These are phyloP conservation scores for Plasmodium ovale DNA, from an alignment of 169 alveolate genomes.

Conservation along the genomic window DNA sequence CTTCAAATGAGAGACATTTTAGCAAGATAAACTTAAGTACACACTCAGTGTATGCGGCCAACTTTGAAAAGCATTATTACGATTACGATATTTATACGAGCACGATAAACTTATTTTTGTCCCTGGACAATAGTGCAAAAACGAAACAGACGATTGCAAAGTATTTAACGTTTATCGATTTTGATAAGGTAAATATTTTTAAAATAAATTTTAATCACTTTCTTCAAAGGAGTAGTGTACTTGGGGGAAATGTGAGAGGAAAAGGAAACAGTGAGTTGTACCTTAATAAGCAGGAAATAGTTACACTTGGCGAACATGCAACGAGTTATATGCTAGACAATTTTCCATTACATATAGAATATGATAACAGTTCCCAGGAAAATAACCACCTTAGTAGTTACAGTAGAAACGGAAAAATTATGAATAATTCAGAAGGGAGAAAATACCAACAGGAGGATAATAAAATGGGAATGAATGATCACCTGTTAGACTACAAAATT, in stretches of 20 bases:
- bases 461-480: background rate
- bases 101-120: conserved; percentile 18
- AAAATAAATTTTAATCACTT: conserved; percentile 24
- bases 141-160: conserved; percentile 15
- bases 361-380: background rate
- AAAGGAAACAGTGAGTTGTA: background rate
- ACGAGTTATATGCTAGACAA: background rate
- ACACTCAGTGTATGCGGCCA: conserved; percentile 22
- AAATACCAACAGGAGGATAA: background rate
- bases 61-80: conserved; percentile 50
- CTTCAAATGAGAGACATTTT: conserved; percentile 28
- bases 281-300: background rate
- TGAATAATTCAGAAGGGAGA: background rate
- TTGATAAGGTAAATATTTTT: conserved; percentile 34
- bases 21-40: conserved; percentile 34
- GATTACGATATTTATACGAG: conserved; percentile 36
- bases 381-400: background rate
- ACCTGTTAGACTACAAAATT: conserved; percentile 4
- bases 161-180: conserved; percentile 9
- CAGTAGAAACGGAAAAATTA: background rate
- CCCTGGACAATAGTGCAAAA: background rate
- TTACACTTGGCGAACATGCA: background rate
- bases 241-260: background rate
- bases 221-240: background rate
- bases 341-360: background rate